A percentile compares a stretch with the other conserved stretches of the same genome.
These are phyloP conservation scores for Obelidium mucronatum DNA, from an alignment of 192 early-diverging fungal species.

Conservation along the genomic window DNA sequence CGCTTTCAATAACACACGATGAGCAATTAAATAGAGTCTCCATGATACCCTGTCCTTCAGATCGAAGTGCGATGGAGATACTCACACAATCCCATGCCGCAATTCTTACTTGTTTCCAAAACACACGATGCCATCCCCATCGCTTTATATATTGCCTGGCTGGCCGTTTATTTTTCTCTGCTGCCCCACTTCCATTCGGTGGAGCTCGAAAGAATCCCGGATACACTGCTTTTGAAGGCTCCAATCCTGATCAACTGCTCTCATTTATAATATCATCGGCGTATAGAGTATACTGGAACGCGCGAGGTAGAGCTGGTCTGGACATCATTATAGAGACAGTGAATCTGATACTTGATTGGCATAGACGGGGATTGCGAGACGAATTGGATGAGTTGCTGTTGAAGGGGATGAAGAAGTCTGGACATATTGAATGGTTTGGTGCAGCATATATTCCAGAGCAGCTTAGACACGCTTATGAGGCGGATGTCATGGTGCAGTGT, in stretches of 20 bases:
- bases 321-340: not conserved
- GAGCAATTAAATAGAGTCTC: no score
- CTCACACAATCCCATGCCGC: not conserved
- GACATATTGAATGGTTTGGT: conserved; percentile 1
- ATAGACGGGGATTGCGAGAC: not conserved
- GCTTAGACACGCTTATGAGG: not conserved
- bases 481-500: not conserved
- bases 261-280: conserved; percentile 1
- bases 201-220: not conserved
- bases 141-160: not conserved
- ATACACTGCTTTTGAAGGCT: not conserved
- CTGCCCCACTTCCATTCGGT: not conserved
- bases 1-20: no score
- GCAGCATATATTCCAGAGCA: not conserved
- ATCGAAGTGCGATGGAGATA: no score
- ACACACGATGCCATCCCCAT: not conserved
- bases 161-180: not conserved
- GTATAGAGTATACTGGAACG: not conserved
- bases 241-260: not conserved
- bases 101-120: not conserved
- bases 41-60: no score
- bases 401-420: conserved; percentile 17
- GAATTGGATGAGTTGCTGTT: conserved; percentile 12
- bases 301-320: not conserved
- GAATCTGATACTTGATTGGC: not conserved